phyloP scores from a whole-genome alignment of 177 flowering plant species.

The Tripterygium wilfordii region DNA sequence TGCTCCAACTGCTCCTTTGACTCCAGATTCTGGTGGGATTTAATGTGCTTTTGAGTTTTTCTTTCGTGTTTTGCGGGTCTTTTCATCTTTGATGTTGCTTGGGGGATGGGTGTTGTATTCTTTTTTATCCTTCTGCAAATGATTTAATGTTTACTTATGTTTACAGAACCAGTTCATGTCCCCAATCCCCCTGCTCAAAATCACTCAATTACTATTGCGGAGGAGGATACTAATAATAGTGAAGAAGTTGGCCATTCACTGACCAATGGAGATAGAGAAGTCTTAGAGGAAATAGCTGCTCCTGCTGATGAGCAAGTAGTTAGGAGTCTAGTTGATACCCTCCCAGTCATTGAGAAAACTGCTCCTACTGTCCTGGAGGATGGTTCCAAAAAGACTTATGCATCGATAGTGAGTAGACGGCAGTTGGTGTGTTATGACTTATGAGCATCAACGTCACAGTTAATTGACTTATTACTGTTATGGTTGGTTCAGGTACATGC shows the following conservation, averaged over 20 bases:
- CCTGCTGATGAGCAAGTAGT: constrained; percentile 6
- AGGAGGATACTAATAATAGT: not conserved
- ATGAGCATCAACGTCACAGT: not conserved
- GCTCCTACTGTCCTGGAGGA: constrained; percentile 8
- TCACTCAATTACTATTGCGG: not conserved
- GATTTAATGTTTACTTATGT: not conserved
- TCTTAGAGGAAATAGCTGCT: too few relatives aligned
- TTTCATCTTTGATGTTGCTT: too few relatives aligned
- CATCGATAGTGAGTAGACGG: constrained; percentile 36
- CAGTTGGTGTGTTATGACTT: not conserved
- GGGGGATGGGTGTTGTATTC: too few relatives aligned
- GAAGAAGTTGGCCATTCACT: constrained; percentile 4
- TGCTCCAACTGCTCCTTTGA: constrained; percentile 3
- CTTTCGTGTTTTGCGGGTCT: too few relatives aligned
- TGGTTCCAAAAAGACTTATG: constrained; percentile 32
- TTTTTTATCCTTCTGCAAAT: not conserved
- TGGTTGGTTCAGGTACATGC: constrained; percentile 14
- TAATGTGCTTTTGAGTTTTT: not conserved
- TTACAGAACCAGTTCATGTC: constrained; percentile 11
- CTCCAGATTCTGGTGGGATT: constrained; percentile 5
- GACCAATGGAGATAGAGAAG: constrained; percentile 11
- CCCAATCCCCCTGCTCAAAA: not conserved
- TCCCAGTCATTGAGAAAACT: constrained; percentile 1
- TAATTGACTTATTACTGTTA: not conserved
- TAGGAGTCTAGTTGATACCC: constrained; percentile 6